Evolutionary conservation across 805 yeast genomes (phyloP), one percentile per base, ranked within the genome.

Genomic region (Pichia heedii): DNA sequence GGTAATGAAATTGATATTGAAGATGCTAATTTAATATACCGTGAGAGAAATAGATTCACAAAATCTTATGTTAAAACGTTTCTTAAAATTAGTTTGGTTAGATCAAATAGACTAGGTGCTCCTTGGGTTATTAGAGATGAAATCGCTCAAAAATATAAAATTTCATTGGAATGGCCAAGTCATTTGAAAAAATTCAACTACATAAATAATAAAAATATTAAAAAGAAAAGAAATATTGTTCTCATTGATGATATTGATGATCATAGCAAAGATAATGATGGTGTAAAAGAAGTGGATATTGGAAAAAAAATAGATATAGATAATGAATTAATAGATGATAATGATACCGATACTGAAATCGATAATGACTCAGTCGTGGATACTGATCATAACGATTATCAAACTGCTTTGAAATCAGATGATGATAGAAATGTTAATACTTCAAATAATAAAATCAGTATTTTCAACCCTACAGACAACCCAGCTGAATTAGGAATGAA

Each of bases 101-200:
- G 95, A 44, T 84, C 89, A 2, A 73, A 81, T 43, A 85, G 84
- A 70, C 70, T 81, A 36, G 97, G 97, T 3, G 90, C 97, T 3
- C 97, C 97, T 3, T 93, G 97, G 97, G 79, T 90, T 19, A 93
- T 93, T 15, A 84, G 81, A 57, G 78, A 76, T 22, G 79, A 81
- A 51, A 86, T 76, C 60, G 93, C 93, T 0, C 70, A 69, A 44
- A 72, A 73, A 53, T 86, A 80, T 58, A 66, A 84, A 50, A 83
- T 86, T 18, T 73, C 81, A 11, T 67, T 70, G 16, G 79, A 71
- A 33, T 73, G 71, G 51, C 86, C 86, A 1, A 69, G 72, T 6
- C 74, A 77, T 44, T 61, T 80, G 44, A 66, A 65, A 45, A 69
- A 66, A 26, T 58, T 45, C 39, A 55, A 54, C 40, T 37, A 46